A percentile compares a stretch with the other conserved stretches of the same genome.
phyloP scores from a whole-genome alignment of 2,329 filamentous ascomycete species.

The Colletotrichum sp. region DNA sequence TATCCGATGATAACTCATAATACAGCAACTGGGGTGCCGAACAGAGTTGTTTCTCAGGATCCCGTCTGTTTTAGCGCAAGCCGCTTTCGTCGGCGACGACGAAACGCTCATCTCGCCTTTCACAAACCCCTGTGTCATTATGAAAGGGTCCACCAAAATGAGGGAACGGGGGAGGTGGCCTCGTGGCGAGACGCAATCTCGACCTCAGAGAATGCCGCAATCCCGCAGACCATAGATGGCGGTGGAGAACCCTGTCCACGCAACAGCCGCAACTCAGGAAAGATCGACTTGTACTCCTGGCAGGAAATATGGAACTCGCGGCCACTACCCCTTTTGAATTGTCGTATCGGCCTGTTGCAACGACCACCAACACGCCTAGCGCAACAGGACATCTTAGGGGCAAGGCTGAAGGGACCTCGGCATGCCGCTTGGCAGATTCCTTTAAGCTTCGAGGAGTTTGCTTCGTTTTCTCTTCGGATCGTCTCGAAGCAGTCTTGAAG shows the following conservation, averaged over 20 bases:
- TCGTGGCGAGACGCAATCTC: neutral
- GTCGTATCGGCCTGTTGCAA: neutral
- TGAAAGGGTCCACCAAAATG: neutral
- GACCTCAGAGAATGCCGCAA: neutral
- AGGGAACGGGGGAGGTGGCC: neutral
- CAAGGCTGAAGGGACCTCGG: neutral
- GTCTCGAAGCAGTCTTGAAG: neutral
- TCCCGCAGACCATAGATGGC: neutral
- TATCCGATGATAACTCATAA: neutral
- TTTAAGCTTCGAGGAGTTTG: neutral
- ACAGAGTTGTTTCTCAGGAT: neutral
- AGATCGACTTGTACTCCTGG: neutral
- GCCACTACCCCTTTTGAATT: neutral
- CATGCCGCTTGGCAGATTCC: neutral
- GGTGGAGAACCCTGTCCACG: neutral
- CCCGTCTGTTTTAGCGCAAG: neutral
- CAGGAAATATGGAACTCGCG: neutral
- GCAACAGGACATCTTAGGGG: neutral
- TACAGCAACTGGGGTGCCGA: neutral
- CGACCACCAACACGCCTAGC: neutral
- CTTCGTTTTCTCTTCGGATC: neutral
- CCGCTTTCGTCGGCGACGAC: neutral
- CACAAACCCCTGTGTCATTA: neutral
- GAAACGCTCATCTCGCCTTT: neutral
- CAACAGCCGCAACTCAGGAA: neutral